These are phyloP conservation scores for Rubia peregrina DNA, from an alignment of 305 asterid genomes.

Conservation along the genomic window DNA sequence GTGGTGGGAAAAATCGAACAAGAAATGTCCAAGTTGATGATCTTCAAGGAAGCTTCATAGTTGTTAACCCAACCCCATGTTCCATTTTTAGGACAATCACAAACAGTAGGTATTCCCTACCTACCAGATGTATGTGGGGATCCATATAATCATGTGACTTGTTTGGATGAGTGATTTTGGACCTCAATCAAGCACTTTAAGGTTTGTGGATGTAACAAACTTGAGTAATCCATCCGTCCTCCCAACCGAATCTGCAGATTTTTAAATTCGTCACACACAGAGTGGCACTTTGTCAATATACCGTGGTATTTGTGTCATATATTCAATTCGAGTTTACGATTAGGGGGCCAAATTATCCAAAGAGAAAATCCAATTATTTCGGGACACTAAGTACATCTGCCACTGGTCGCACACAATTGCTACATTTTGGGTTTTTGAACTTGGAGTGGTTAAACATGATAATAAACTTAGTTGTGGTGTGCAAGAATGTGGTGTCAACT, in stretches of 20 bases:
- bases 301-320: too few species aligned
- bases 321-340: too few species aligned
- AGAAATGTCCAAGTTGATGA: not conserved
- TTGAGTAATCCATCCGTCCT: not conserved
- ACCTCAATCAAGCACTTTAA: not conserved
- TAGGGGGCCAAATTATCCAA: too few species aligned
- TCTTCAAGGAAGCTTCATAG: not conserved
- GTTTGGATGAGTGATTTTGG: conserved; percentile 1
- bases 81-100: conserved; percentile 3
- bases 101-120: not conserved
- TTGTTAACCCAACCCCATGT: not conserved
- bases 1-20: conserved; percentile 14
- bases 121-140: not conserved
- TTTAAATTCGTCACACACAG: too few species aligned
- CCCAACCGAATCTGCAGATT: not conserved
- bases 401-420: too few species aligned
- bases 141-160: not conserved
- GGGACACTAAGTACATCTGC: too few species aligned
- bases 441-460: too few species aligned
- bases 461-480: not conserved
- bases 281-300: too few species aligned
- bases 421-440: too few species aligned
- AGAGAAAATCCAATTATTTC: too few species aligned
- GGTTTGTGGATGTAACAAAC: not conserved
- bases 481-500: not conserved